phyloP scores from a whole-genome alignment of 805 yeast species.

The Ogataea pignaliae region DNA sequence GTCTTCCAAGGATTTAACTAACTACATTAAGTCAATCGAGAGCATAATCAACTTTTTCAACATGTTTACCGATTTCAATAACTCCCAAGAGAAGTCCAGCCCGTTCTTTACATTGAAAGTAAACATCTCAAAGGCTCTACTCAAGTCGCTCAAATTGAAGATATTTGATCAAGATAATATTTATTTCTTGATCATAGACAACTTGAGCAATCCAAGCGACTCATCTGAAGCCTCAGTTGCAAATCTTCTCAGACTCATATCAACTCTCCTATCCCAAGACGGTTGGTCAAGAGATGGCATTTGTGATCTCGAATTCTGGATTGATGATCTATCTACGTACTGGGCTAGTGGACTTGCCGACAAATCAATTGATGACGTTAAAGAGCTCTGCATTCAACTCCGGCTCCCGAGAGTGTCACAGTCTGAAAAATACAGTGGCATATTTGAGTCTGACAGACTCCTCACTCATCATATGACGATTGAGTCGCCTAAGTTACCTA shows the following conservation, averaged over 20 bases:
- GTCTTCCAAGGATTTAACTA: neutral
- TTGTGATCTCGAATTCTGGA: constrained; percentile 32
- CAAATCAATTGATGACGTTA: constrained; percentile 23
- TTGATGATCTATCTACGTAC: constrained; percentile 25
- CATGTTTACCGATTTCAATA: constrained; percentile 11
- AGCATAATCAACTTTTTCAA: constrained; percentile 21
- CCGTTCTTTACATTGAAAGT: constrained; percentile 14
- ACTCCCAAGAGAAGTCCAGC: constrained; percentile 3
- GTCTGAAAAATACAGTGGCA: constrained; percentile 7
- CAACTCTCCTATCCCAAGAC: constrained; percentile 17
- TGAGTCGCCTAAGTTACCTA: neutral
- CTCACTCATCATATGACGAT: constrained; percentile 4
- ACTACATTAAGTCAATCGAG: constrained; percentile 17
- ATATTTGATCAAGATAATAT: constrained; percentile 23
- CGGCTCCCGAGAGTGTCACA: constrained; percentile 5
- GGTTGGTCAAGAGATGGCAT: constrained; percentile 29
- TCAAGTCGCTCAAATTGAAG: constrained; percentile 16
- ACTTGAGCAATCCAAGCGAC: constrained; percentile 10
- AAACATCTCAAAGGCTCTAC: constrained; percentile 15
- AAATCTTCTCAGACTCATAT: constrained; percentile 15
- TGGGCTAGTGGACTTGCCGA: constrained; percentile 26
- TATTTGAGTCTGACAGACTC: constrained; percentile 6
- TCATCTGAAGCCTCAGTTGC: constrained; percentile 1
- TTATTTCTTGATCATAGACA: constrained; percentile 23
- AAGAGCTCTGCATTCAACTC: constrained; percentile 16